Evolutionary conservation across 192 early-diverging fungal species (phyloP).

Genomic region (Pilobolus umbonatus): DNA sequence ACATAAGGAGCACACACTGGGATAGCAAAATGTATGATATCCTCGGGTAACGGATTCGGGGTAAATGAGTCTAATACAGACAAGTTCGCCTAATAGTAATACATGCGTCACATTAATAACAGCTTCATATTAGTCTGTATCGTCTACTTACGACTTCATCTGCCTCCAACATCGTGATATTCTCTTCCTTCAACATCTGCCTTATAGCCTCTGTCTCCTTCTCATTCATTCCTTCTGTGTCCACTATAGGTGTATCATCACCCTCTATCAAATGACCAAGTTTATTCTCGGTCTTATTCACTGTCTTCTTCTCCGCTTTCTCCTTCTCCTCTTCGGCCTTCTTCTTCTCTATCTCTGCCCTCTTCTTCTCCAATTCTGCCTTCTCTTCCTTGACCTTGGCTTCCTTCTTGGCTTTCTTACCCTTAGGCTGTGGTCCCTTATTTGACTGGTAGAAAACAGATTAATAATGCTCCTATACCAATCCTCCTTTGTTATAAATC

Average conservation of each 20-base stretch:
- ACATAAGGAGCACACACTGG: constrained; percentile 87
- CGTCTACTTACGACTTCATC: constrained; percentile 37
- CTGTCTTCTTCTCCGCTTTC: background rate
- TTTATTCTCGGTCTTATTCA: background rate
- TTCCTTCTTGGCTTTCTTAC: constrained; percentile 65
- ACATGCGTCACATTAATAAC: background rate
- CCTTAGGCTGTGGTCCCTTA: constrained; percentile 67
- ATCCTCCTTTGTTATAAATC: background rate
- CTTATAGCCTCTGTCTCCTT: constrained; percentile 43
- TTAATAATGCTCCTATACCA: background rate
- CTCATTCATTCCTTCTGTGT: background rate
- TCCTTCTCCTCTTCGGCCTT: constrained; percentile 6
- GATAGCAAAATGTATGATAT: constrained; percentile 79
- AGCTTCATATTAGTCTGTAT: background rate
- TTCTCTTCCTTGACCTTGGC: constrained; percentile 43
- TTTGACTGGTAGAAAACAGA: constrained; percentile 41
- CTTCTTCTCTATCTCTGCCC: constrained; percentile 6
- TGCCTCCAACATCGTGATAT: constrained; percentile 48
- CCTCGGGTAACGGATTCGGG: constrained; percentile 67
- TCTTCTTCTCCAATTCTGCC: constrained; percentile 16
- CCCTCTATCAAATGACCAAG: too few relatives aligned
- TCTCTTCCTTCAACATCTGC: constrained; percentile 54
- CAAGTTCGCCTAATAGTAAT: constrained; percentile 39
- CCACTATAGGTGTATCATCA: background rate
- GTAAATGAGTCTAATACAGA: constrained; percentile 79